These are phyloP conservation scores for Suhomyces tanzawaensis DNA, from an alignment of 805 yeast genomes.

Conservation along the genomic window DNA sequence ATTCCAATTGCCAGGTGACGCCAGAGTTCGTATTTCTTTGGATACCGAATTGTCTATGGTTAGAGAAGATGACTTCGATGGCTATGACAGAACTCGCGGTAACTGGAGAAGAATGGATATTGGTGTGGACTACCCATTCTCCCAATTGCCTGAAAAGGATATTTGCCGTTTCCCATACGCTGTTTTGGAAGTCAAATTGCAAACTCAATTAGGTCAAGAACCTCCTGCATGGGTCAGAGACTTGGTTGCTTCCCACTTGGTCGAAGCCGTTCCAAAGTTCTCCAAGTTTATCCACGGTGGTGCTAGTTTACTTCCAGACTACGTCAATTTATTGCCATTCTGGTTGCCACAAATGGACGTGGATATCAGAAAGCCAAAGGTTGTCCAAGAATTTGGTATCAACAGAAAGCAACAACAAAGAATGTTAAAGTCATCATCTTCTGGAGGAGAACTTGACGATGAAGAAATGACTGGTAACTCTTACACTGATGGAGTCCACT, in stretches of 20 bases:
- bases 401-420: conserved; percentile 42
- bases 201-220: conserved; percentile 97
- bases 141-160: conserved; percentile 79
- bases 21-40: conserved; percentile 95
- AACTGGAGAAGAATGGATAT: conserved; percentile 99
- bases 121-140: conserved; percentile 95
- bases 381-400: conserved; percentile 59
- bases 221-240: conserved; percentile 98
- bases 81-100: conserved; percentile 79
- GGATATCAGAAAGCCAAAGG: conserved; percentile 87
- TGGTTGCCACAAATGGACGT: conserved; percentile 98
- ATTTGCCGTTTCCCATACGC: conserved; percentile 96
- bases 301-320: conserved; percentile 85
- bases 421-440: conserved; percentile 28
- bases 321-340: conserved; percentile 83
- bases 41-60: conserved; percentile 98
- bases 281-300: conserved; percentile 97
- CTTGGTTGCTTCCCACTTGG: conserved; percentile 85
- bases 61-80: conserved; percentile 96
- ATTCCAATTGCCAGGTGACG: conserved; percentile 98
- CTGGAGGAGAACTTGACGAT: conserved; percentile 64
- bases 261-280: conserved; percentile 97
- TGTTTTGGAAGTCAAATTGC: conserved; percentile 93
- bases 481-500: conserved; percentile 35
- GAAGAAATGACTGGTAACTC: conserved; percentile 58